phyloP scores from a whole-genome alignment of 2,329 filamentous ascomycete species.

The Fulvia fulva region DNA sequence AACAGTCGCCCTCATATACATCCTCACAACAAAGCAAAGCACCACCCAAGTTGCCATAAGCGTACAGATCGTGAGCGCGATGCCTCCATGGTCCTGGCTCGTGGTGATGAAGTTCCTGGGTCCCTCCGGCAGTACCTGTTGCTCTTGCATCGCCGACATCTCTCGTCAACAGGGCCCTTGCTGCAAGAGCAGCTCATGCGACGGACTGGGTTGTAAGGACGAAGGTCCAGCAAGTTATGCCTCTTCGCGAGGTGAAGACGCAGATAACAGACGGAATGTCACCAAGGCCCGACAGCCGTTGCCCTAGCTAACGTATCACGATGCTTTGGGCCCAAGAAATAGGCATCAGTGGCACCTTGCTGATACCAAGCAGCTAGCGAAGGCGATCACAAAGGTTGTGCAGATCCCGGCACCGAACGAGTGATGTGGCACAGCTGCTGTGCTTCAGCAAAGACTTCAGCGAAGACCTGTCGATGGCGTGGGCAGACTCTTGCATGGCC shows the following conservation, averaged over 20 bases:
- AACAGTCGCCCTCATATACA: constrained; percentile 25
- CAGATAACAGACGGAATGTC: too few species aligned
- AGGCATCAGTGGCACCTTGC: background rate
- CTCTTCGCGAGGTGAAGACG: too few species aligned
- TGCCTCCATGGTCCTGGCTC: constrained; percentile 23
- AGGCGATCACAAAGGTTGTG: background rate
- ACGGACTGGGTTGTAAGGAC: too few species aligned
- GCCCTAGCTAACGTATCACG: too few species aligned
- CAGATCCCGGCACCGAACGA: background rate
- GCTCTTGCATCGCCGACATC: constrained; percentile 13
- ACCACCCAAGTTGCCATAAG: constrained; percentile 25
- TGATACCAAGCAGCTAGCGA: background rate
- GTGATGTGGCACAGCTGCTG: background rate
- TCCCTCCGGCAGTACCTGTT: constrained; percentile 19
- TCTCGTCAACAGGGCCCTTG: constrained; percentile 4
- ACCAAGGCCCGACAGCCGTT: background rate
- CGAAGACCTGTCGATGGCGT: too few species aligned
- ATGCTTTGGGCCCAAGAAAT: background rate
- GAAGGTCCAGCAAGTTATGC: too few species aligned
- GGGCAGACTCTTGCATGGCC: too few species aligned
- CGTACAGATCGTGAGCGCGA: constrained; percentile 23
- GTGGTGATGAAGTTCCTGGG: constrained; percentile 24
- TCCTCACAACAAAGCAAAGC: constrained; percentile 22
- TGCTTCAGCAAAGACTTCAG: background rate
- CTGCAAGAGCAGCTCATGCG: background rate